Evolutionary conservation across 2,329 filamentous ascomycete genomes (phyloP).

Genomic region (Purpureocillium lavendulum): DNA sequence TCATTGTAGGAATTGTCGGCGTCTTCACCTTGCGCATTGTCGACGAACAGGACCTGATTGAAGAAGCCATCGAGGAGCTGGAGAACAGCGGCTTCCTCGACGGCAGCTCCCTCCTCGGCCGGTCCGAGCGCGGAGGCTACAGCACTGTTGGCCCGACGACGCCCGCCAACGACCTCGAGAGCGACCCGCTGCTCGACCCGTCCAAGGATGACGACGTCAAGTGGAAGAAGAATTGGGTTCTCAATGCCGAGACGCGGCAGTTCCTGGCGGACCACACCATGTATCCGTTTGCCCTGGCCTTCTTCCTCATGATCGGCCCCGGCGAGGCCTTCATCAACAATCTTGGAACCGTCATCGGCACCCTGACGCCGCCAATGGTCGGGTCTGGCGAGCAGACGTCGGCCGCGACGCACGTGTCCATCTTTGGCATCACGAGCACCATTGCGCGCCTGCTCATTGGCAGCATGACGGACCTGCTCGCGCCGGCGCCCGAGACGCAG

Average conservation of each 20-base stretch:
- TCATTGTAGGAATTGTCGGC: constrained; percentile 64
- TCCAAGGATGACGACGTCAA: constrained; percentile 39
- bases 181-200: constrained; percentile 29
- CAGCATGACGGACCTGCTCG: constrained; percentile 79
- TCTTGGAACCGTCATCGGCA: constrained; percentile 85
- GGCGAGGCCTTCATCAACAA: constrained; percentile 99
- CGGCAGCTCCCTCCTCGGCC: constrained; percentile 62
- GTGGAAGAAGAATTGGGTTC: constrained; percentile 78
- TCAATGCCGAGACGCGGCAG: constrained; percentile 81
- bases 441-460: constrained; percentile 85
- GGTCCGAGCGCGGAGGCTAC: constrained; percentile 47
- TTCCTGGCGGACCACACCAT: constrained; percentile 87
- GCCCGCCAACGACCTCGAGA: constrained; percentile 36
- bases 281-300: constrained; percentile 88
- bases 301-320: constrained; percentile 87
- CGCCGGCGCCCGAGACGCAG: constrained; percentile 55
- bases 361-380: constrained; percentile 57
- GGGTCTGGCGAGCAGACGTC: constrained; percentile 41
- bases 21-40: constrained; percentile 68
- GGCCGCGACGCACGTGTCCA: constrained; percentile 82
- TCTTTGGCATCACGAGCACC: constrained; percentile 84
- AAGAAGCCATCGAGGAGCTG: constrained; percentile 83
- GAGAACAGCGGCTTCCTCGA: constrained; percentile 79
- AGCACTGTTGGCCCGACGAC: constrained; percentile 46
- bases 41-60: constrained; percentile 79